These are phyloP conservation scores for Porogramme epimiltina DNA, from an alignment of 1,284 basidiomycete species.

Conservation along the genomic window DNA sequence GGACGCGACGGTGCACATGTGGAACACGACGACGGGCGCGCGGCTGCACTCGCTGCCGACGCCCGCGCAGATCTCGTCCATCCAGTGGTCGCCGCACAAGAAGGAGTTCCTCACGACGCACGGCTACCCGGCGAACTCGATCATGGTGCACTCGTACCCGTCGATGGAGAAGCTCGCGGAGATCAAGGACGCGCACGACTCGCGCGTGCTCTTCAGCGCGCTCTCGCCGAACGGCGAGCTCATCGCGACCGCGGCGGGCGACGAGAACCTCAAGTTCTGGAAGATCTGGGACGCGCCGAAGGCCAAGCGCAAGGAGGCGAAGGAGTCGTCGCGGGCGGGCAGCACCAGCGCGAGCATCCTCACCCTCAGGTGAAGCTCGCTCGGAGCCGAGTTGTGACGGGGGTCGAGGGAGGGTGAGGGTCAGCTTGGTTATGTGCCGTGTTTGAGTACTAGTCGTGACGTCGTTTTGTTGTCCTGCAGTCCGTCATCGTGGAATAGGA, in stretches of 20 bases:
- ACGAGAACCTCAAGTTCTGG: constrained; percentile 96
- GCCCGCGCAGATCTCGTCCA: constrained; percentile 89
- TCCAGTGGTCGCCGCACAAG: constrained; percentile 87
- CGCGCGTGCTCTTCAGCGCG: constrained; percentile 84
- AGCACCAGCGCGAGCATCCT: constrained; percentile 31
- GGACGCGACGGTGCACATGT: constrained; percentile 93
- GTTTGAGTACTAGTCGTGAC: too few species aligned
- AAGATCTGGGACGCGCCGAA: constrained; percentile 69
- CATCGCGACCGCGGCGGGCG: constrained; percentile 87
- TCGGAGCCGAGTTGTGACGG: too few species aligned
- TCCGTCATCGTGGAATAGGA: too few species aligned
- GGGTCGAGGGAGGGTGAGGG: too few species aligned
- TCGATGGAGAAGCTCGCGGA: constrained; percentile 79
- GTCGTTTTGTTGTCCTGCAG: too few species aligned
- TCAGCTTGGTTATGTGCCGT: too few species aligned
- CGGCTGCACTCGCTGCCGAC: constrained; percentile 84
- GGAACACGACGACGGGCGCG: constrained; percentile 90
- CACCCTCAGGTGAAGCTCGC: constrained; percentile 27
- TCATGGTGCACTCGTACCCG: constrained; percentile 53
- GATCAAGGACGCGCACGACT: constrained; percentile 90
- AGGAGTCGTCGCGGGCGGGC: constrained; percentile 30
- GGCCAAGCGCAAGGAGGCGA: constrained; percentile 56
- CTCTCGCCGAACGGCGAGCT: constrained; percentile 87
- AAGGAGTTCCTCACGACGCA: constrained; percentile 95
- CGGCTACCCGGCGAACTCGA: constrained; percentile 74